phyloP scores from a whole-genome alignment of 1,284 basidiomycete genomes.

The Mrakiaceae sp. region DNA sequence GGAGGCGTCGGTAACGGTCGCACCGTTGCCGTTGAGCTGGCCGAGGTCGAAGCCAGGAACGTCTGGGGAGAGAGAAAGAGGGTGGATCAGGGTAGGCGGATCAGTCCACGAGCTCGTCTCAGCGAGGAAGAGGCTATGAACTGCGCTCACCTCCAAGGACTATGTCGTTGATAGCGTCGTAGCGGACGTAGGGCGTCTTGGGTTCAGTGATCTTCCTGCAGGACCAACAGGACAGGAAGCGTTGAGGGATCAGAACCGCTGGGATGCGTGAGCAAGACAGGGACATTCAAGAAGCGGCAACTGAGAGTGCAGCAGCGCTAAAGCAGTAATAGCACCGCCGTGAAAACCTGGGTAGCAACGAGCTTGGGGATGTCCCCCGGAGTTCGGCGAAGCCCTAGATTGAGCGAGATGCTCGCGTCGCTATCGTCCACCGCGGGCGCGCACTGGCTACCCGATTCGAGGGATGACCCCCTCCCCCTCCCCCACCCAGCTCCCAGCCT shows the following conservation, averaged over 20 bases:
- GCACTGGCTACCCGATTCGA: too few relatives aligned
- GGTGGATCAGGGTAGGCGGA: background rate
- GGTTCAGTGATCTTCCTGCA: slow-evolving; percentile 77
- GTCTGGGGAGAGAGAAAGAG: background rate
- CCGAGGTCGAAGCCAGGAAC: slow-evolving; percentile 16
- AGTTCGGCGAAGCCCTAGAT: too few relatives aligned
- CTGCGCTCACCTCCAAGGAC: slow-evolving; percentile 50
- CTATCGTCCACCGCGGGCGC: too few relatives aligned
- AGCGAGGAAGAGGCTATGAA: background rate
- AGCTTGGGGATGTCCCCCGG: too few relatives aligned
- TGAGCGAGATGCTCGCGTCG: too few relatives aligned
- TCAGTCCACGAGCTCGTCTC: background rate
- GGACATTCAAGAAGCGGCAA: background rate
- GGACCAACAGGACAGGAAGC: background rate
- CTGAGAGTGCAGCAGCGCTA: too few relatives aligned
- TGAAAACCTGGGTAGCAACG: too few relatives aligned
- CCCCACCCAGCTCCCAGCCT: too few relatives aligned
- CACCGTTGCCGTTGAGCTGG: slow-evolving; percentile 4
- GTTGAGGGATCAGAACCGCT: background rate
- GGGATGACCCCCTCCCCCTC: too few relatives aligned
- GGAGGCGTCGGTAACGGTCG: background rate
- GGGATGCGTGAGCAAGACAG: background rate
- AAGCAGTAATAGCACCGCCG: too few relatives aligned
- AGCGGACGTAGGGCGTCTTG: slow-evolving; percentile 88
- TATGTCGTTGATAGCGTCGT: slow-evolving; percentile 72